phyloP scores from a whole-genome alignment of 495 filamentous ascomycete species.

The Polyplosphaeria fusca region DNA sequence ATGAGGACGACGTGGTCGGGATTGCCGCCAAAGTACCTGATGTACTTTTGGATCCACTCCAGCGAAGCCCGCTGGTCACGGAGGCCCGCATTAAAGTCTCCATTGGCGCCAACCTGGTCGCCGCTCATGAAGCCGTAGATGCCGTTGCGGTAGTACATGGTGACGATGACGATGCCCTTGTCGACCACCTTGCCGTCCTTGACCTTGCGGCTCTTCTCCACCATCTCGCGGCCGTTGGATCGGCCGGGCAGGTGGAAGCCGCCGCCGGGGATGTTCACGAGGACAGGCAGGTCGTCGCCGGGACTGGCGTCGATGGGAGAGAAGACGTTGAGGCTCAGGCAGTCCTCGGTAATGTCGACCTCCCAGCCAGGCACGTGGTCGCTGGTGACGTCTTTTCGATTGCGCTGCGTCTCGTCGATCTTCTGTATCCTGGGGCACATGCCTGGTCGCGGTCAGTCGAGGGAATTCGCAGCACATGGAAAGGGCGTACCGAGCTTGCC shows the following conservation, averaged over 20 bases:
- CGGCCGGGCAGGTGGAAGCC: conserved; percentile 20
- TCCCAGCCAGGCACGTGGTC: conserved; percentile 9
- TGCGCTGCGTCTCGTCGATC: conserved; percentile 14
- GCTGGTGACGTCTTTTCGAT: conserved; percentile 8
- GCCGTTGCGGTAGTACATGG: conserved; percentile 49
- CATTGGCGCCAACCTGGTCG: conserved; percentile 46
- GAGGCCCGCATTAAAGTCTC: conserved; percentile 53
- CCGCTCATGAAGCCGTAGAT: conserved; percentile 63
- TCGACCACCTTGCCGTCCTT: conserved; percentile 10
- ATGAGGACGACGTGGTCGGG: conserved; percentile 21
- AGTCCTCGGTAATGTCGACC: conserved; percentile 13
- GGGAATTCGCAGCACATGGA: too few relatives aligned
- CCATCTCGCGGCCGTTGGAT: conserved; percentile 5
- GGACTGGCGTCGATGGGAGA: conserved; percentile 16
- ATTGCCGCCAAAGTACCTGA: conserved; percentile 28
- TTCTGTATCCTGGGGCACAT: conserved; percentile 24
- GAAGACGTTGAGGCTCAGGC: conserved; percentile 23
- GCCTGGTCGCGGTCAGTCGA: too few relatives aligned
- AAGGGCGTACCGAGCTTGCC: too few relatives aligned
- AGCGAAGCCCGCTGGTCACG: conserved; percentile 67
- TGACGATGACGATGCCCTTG: conserved; percentile 36
- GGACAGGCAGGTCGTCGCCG: conserved; percentile 18
- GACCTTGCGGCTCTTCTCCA: conserved; percentile 9
- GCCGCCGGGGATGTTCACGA: conserved; percentile 14
- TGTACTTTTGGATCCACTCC: conserved; percentile 57